Evolutionary conservation across 179 eudicot species (phyloP), one percentile per base, ranked within the genome.

Genomic region (Gypsophila paniculata): DNA sequence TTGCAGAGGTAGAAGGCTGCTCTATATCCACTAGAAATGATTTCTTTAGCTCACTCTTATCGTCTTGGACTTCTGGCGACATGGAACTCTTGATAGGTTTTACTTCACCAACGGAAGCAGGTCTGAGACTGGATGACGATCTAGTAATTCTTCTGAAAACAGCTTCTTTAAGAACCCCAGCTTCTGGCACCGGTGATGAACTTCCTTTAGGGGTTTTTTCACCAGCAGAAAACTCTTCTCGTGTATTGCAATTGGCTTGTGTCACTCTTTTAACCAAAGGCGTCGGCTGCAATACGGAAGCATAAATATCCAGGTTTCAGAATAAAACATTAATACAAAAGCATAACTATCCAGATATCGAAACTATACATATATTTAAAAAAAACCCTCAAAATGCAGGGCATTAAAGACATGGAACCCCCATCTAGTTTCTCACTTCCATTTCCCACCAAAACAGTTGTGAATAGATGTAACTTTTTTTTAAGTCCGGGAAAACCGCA

Each of bases 251-350:
- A 60, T 72, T 14, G 9, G 61, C 44, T 17, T 65, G 68, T 38
- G 61, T 65, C 62, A 76, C 74, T 66, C 26, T 68, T 32, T 68
- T 63, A 55, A 63, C 72, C 13, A 83, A 68, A 78, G 77, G 72
- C 71, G 75, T 69, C 67, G 77, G 74, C 89, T 83, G 67, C 22
- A 65, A 53, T 15, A 71, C 61, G 26, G 65, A 70, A 57, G 46
- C 51, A 25, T 12, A 64, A 25, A 19, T 32, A 63, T 49, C 55
- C 46, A 74, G 14, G 65, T 53, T 51, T 72, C 62, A 72, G 67
- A 70, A 39, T 1, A 42, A 22, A 71, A 26, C 26, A 29, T 29
- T 29, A 58, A 62, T 25, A 42, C 38, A 36, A 69, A 70, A 57
- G 46, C 51, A 25, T 12, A 64, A 25, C 14, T 32, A 63, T 49